Evolutionary conservation across 805 yeast genomes (phyloP).

Genomic region (Ogataea ganodermae): DNA sequence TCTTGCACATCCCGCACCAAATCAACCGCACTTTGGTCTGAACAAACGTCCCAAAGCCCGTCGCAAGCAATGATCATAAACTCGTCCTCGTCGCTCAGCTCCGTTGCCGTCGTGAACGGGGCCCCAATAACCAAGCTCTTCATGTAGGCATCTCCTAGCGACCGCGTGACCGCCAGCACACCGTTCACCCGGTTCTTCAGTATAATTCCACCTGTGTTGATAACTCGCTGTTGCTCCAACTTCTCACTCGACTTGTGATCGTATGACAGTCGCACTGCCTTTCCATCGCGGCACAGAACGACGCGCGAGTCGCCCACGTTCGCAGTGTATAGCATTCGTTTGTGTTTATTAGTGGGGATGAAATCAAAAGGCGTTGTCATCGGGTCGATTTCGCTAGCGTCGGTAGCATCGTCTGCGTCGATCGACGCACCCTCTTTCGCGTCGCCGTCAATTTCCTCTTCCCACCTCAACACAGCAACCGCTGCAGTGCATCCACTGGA

Average conservation of each 20-base stretch:
- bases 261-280: slow-evolving; percentile 77
- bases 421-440: slow-evolving; percentile 6
- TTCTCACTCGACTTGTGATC: slow-evolving; percentile 92
- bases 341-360: slow-evolving; percentile 50
- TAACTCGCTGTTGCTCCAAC: slow-evolving; percentile 74
- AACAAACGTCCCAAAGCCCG: slow-evolving; percentile 94
- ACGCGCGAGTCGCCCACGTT: slow-evolving; percentile 94
- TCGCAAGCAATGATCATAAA: slow-evolving; percentile 92
- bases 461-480: slow-evolving; percentile 90
- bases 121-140: slow-evolving; percentile 85
- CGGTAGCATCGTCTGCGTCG: slow-evolving; percentile 6
- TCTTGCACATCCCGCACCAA: slow-evolving; percentile 55
- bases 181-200: slow-evolving; percentile 94
- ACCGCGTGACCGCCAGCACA: slow-evolving; percentile 89
- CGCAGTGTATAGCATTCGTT: slow-evolving; percentile 84
- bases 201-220: slow-evolving; percentile 79
- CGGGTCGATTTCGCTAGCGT: slow-evolving; percentile 18
- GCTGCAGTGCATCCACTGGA: slow-evolving; percentile 95
- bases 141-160: slow-evolving; percentile 92
- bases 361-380: slow-evolving; percentile 45
- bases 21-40: slow-evolving; percentile 82
- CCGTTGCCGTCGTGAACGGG: slow-evolving; percentile 91
- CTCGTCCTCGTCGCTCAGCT: slow-evolving; percentile 64
- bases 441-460: slow-evolving; percentile 38
- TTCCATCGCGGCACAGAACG: slow-evolving; percentile 72